These are phyloP conservation scores for Rhypophila decipiens DNA, from an alignment of 495 filamentous ascomycete genomes.

Conservation along the genomic window DNA sequence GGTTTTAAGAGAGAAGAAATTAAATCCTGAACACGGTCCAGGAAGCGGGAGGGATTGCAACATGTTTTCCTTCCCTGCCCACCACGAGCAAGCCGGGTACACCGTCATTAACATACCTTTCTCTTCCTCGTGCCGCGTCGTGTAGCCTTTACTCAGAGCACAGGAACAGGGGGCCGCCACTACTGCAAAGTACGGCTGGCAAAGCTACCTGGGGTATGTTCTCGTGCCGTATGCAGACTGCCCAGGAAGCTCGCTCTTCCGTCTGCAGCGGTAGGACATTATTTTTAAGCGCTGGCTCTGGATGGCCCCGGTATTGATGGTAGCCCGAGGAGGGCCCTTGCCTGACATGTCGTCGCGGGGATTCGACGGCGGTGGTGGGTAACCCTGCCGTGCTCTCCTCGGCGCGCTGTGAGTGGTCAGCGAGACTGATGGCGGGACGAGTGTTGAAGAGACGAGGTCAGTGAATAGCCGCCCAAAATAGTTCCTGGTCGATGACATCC, in stretches of 20 bases:
- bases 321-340: background rate
- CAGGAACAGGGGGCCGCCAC: background rate
- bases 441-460: conserved; percentile 4
- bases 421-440: conserved; percentile 7
- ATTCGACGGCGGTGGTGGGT: conserved; percentile 2
- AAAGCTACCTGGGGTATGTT: background rate
- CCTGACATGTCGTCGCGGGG: background rate
- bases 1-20: background rate
- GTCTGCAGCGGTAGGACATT: conserved; percentile 16
- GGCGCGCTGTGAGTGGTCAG: conserved; percentile 14
- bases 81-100: background rate
- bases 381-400: background rate
- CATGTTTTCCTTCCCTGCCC: background rate
- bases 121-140: background rate
- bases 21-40: background rate
- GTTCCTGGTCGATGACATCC: conserved; percentile 8
- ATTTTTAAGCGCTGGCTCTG: conserved; percentile 16
- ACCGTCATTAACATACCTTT: background rate
- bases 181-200: background rate
- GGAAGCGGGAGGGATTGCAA: background rate
- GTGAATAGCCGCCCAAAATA: conserved; percentile 24
- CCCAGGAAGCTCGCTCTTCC: conserved; percentile 17
- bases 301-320: conserved; percentile 1
- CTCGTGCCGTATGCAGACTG: conserved; percentile 8
- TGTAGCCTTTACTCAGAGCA: background rate